Conservation (phyloP, 2,329 filamentous ascomycete species). For the Zymoseptoria tritici region DNA sequence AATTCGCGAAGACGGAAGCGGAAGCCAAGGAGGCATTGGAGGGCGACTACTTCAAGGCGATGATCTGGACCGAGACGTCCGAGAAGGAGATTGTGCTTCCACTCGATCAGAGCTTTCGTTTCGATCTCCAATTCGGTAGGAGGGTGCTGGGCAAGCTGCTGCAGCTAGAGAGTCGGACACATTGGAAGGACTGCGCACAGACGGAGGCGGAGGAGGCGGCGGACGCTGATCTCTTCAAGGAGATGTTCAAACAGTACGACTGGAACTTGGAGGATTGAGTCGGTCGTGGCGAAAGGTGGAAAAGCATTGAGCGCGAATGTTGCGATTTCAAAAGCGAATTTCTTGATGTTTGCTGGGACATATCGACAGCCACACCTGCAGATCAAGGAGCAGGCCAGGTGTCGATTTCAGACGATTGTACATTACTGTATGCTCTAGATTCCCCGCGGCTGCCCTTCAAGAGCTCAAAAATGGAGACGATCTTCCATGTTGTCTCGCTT, state of each 20-base stretch:
- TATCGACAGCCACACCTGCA: neutral
- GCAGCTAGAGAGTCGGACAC: slow-evolving; percentile 64
- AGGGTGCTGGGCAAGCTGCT: slow-evolving; percentile 83
- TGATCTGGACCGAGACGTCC: slow-evolving; percentile 33
- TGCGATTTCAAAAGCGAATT: neutral
- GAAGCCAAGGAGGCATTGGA: slow-evolving; percentile 20
- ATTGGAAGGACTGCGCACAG: slow-evolving; percentile 83
- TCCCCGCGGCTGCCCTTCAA: neutral
- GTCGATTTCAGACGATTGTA: neutral
- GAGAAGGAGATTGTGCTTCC: slow-evolving; percentile 63
- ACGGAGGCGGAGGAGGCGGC: slow-evolving; percentile 66
- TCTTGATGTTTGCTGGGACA: neutral
- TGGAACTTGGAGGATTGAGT: slow-evolving; percentile 32
- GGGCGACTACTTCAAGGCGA: slow-evolving; percentile 30
- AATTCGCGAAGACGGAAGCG: slow-evolving; percentile 36
- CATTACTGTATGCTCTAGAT: neutral
- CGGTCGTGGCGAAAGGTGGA: neutral
- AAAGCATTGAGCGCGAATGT: neutral
- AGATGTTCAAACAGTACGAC: slow-evolving; percentile 77
- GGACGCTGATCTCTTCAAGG: slow-evolving; percentile 73
- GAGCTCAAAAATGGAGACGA: too few relatives aligned
- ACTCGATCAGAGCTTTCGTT: slow-evolving; percentile 67
- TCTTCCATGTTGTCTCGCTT: too few relatives aligned
- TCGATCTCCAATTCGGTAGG: slow-evolving; percentile 86
- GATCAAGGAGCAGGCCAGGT: neutral